Evolutionary conservation across 441 rosid genomes (phyloP), one percentile per base, ranked within the genome.

Genomic region (Euphorbia schlechtendalii): DNA sequence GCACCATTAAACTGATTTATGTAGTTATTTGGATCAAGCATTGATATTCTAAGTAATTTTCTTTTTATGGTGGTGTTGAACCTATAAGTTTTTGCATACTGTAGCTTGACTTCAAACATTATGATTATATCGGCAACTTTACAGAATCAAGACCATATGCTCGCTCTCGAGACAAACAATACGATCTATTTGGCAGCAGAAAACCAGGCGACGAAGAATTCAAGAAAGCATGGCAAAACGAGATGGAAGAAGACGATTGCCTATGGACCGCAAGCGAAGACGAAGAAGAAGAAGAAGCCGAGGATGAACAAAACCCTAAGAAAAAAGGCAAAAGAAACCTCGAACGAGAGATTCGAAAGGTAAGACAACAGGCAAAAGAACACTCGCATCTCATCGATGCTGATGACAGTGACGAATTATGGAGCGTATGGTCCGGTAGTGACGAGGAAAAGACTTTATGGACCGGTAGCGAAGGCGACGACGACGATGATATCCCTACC

Each of bases 401-500:
- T 1, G 91, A 88, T 73, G 97, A 93, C 54, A 90, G 97, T 63
- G 96, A 90, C 69, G 95, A 90, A 69, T 71, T 90, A 54, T 61
- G 78, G 71, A 86, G 96, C 21, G 87, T 93, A 22, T 93, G 95
- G 92, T 90, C 97, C 21, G 91, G 84, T 43, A 90, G 97, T 55
- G 98, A 90, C 3, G 96, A 93, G 66, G 96, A 90, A 76, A 90
- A 86, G 84, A 83, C 89, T 14, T 70, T 93, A 34, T 93, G 98
- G 95, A 93, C 96, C 0, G 96, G 98, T n/a, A 83, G 86, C 25
- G 97, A 93, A 79, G 86, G 85, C 0, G 98, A 90, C 22, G 88
- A 86, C 1, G 95, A 86, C 0, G 80, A 84, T 13, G 96, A 86
- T 69, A 78, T 86, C 65, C 98, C 97, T n/a, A 84, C 86, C 10